Conservation (phyloP, 805 yeast genomes). For the Lipomyces sp. region DNA sequence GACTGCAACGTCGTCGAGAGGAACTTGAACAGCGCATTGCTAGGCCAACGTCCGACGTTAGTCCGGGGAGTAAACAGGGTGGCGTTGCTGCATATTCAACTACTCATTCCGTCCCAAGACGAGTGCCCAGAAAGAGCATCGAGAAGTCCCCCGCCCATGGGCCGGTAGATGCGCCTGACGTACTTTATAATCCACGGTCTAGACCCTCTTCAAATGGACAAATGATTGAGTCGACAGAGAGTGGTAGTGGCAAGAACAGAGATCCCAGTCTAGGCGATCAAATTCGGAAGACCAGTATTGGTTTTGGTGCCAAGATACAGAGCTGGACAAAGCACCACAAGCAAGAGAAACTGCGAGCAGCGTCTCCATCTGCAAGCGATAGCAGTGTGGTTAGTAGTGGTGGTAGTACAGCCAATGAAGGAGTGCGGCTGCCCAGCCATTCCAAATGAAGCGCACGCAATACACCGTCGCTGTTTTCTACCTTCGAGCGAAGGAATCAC, state of each 20-base stretch:
- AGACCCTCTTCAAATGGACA: neutral
- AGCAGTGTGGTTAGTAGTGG: neutral
- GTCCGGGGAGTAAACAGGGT: neutral
- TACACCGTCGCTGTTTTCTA: neutral
- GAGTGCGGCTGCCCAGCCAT: neutral
- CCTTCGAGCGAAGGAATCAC: no score
- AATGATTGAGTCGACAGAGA: neutral
- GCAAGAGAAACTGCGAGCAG: neutral
- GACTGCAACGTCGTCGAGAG: constrained; percentile 10
- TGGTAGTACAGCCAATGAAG: neutral
- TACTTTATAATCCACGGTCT: constrained; percentile 1
- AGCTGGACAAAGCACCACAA: neutral
- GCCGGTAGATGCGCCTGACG: neutral
- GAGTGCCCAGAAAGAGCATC: neutral
- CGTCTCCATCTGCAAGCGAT: neutral
- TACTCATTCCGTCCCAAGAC: neutral
- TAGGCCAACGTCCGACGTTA: neutral
- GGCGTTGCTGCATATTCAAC: neutral
- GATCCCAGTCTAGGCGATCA: neutral
- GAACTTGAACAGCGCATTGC: neutral
- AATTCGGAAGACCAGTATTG: neutral
- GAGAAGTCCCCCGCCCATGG: neutral
- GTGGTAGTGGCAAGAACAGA: neutral
- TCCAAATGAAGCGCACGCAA: neutral
- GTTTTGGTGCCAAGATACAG: neutral